phyloP scores from a whole-genome alignment of 1,139 yeast species.

The Yamadazyma songkhlaensis region DNA sequence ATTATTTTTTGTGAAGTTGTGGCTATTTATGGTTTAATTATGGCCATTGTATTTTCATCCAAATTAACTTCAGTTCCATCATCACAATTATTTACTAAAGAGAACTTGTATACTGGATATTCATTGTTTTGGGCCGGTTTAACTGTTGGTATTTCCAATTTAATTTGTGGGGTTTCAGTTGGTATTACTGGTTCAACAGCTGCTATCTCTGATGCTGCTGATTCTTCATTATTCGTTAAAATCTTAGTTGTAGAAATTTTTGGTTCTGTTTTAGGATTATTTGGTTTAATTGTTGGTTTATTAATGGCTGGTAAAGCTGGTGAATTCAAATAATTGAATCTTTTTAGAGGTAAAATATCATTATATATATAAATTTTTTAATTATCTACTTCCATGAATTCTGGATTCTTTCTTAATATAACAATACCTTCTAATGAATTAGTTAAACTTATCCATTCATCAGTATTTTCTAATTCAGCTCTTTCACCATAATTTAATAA shows the following conservation, averaged over 20 bases:
- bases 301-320: conserved; percentile 95
- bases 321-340: conserved; percentile 57
- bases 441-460: conserved; percentile 83
- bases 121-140: conserved; percentile 98
- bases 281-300: conserved; percentile 92
- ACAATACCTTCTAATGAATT: conserved; percentile 90
- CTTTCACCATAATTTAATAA: conserved; percentile 90
- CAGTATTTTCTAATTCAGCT: conserved; percentile 89
- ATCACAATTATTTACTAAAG: conserved; percentile 64
- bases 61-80: conserved; percentile 75
- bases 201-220: conserved; percentile 97
- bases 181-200: conserved; percentile 98
- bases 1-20: conserved; percentile 99
- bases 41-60: conserved; percentile 96
- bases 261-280: conserved; percentile 92
- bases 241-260: conserved; percentile 95
- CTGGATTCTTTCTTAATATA: conserved; percentile 87
- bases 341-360: background rate
- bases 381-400: conserved; percentile 68
- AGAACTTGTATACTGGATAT: conserved; percentile 89
- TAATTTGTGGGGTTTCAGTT: conserved; percentile 96
- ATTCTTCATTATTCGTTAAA: conserved; percentile 90
- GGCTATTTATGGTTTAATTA: conserved; percentile 95
- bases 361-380: conserved; percentile 10
- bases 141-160: conserved; percentile 90